Base-by-base conservation (phyloP, 805 yeast genomes). In the Citeromyces nyonsensis region DNA sequence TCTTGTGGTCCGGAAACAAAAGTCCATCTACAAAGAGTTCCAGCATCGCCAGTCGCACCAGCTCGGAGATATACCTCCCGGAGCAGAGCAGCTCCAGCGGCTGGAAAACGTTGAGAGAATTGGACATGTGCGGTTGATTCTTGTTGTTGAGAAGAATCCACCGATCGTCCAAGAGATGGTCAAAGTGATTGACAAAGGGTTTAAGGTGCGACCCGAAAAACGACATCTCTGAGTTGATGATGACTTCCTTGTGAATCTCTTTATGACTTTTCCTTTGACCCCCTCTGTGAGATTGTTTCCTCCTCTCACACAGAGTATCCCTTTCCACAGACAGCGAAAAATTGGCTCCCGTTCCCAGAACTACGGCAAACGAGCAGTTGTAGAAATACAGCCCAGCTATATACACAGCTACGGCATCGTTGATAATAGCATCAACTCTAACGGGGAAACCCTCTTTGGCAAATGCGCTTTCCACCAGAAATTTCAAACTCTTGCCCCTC, bases 321-420 rank as follows among this genome's bases (percentile, higher is more conserved):
- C 38, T 31, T 7, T 47, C 38, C 6, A 47, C 18, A 12, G 55
- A 42, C 52, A 69, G 56, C 51, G 72, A 69, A 25, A 69, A 48
- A 41, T 77, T 77, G 33, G 70, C 49, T 1, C 86, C 86, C 3
- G 86, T 77, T 1, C 86, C 85, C 32, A 76, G 48, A 3, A 77
- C 79, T 40, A 77, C 40, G 0, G 80, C 78, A 29, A 75, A 41
- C 35, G 52, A 44, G 34, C 63, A 59, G 2, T 53, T 37, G 9
- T 44, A 39, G 11, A 48, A 39, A 10, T 48, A 48, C 12, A 48
- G 41, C 7, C 74, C 75, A 0, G 81, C 64, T 8, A 75, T 52
- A 44, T 62, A 68, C 1, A 74, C 80, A 0, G 81, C 75, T n/a
- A 73, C 61, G 1, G 81, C 67, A 36, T 73, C 85, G 47, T 77